Conservation (phyloP, 23 red algal species). For the Agarophyton chilense region DNA sequence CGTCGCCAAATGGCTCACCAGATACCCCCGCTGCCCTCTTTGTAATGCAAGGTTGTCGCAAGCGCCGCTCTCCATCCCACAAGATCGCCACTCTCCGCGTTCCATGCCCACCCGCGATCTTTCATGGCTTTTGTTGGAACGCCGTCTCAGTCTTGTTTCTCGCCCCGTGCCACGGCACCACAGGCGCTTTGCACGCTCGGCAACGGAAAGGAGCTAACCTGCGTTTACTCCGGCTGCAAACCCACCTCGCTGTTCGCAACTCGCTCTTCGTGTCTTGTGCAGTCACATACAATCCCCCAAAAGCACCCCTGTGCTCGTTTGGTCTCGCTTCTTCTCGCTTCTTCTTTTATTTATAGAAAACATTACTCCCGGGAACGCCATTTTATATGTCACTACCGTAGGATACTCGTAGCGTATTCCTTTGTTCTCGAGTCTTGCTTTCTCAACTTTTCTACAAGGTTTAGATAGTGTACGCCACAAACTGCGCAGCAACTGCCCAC, state of each 20-base stretch:
- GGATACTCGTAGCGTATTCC: neutral
- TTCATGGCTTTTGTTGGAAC: slow-evolving; percentile 36
- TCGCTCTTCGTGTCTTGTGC: neutral
- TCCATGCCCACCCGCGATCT: neutral
- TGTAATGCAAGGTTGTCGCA: slow-evolving; percentile 25
- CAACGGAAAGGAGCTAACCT: slow-evolving; percentile 6
- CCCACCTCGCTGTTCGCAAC: neutral
- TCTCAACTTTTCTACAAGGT: neutral
- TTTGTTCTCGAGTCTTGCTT: neutral
- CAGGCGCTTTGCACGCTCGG: slow-evolving; percentile 10
- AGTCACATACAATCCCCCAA: neutral
- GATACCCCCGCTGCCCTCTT: slow-evolving; percentile 28
- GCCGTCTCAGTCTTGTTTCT: slow-evolving; percentile 24
- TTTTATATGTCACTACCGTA: neutral
- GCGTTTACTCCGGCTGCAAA: too few species aligned
- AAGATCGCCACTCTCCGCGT: neutral
- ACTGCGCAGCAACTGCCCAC: too few species aligned
- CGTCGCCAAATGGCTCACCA: slow-evolving; percentile 45
- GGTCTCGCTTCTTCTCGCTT: neutral
- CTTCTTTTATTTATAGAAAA: neutral
- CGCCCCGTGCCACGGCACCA: slow-evolving; percentile 17
- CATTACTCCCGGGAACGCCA: neutral
- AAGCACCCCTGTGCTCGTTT: neutral
- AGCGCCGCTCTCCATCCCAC: neutral
- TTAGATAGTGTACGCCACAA: too few species aligned